Evolutionary conservation across 768 basidiomycete species (phyloP).

Genomic region (Mycena alexandri): DNA sequence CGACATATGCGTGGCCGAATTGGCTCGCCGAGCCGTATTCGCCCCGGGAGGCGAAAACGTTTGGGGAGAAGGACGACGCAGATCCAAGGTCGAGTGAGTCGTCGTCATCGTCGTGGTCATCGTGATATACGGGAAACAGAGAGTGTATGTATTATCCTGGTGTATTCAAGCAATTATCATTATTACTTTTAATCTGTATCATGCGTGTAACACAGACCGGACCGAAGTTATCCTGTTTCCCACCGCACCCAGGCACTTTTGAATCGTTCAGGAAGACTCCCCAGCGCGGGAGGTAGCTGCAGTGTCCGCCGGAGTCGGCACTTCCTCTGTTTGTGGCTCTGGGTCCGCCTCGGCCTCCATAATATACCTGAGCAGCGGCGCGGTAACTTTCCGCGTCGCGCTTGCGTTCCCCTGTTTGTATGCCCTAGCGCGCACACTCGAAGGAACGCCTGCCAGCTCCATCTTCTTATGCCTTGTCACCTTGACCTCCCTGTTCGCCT

Average conservation of each 20-base stretch:
- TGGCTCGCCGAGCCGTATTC: constrained; percentile 22
- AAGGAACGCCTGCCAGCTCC: constrained; percentile 43
- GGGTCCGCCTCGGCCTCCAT: constrained; percentile 54
- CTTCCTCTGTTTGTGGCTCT: too few relatives aligned
- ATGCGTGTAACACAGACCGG: constrained; percentile 5
- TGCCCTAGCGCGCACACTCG: constrained; percentile 56
- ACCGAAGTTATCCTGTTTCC: neutral
- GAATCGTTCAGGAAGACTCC: constrained; percentile 7
- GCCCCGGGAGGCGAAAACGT: too few relatives aligned
- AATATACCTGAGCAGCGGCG: constrained; percentile 73
- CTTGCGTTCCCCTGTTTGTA: constrained; percentile 77
- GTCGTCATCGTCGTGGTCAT: too few relatives aligned
- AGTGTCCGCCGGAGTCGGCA: too few relatives aligned
- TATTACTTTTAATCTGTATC: neutral
- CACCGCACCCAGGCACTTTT: neutral
- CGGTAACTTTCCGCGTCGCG: constrained; percentile 74
- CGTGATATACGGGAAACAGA: too few relatives aligned
- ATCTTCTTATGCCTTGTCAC: constrained; percentile 66
- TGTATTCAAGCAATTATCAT: constrained; percentile 6
- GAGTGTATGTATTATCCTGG: too few relatives aligned
- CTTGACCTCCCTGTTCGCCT: constrained; percentile 64
- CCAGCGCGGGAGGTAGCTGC: neutral
- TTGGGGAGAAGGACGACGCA: too few relatives aligned
- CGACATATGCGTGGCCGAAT: constrained; percentile 28
- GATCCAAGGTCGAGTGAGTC: too few relatives aligned